Percentiles rank a stretch among this genome's conserved stretches.
phyloP scores from a whole-genome alignment of 2,329 filamentous ascomycete species.

The Neopestalotiopsis sp. region DNA sequence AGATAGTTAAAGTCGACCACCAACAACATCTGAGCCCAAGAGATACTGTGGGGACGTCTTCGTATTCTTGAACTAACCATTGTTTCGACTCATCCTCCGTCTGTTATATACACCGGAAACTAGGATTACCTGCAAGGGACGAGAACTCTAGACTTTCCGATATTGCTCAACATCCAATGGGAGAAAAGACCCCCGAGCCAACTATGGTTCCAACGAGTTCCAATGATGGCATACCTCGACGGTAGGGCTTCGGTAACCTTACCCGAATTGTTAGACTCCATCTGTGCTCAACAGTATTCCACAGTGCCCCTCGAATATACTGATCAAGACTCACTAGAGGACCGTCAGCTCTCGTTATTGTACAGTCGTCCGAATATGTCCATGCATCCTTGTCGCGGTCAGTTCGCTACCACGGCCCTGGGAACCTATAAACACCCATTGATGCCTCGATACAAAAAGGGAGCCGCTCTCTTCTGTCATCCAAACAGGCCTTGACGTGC shows the following conservation, averaged over 20 bases:
- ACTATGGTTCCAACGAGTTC: neutral
- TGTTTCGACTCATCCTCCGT: constrained; percentile 14
- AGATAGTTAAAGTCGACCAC: neutral
- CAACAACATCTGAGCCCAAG: constrained; percentile 12
- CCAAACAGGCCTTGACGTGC: neutral
- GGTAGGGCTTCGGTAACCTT: constrained; percentile 5
- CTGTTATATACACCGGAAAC: constrained; percentile 7
- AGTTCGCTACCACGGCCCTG: constrained; percentile 11
- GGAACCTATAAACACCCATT: constrained; percentile 10
- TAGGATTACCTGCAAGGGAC: constrained; percentile 13
- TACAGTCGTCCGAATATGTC: neutral
- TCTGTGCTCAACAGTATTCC: constrained; percentile 14
- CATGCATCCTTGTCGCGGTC: constrained; percentile 5
- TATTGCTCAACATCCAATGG: neutral
- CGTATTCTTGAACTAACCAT: constrained; percentile 14
- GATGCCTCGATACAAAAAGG: neutral
- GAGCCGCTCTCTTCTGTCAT: neutral
- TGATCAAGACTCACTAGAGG: constrained; percentile 7
- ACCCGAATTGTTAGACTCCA: constrained; percentile 1
- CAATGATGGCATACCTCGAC: constrained; percentile 12
- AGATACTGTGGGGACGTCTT: constrained; percentile 5
- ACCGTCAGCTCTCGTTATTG: neutral
- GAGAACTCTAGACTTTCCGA: constrained; percentile 9
- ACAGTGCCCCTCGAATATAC: constrained; percentile 8
- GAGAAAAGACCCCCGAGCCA: neutral